phyloP scores from a whole-genome alignment of 352 stramenopile genomes.

The Pythium chondricola region DNA sequence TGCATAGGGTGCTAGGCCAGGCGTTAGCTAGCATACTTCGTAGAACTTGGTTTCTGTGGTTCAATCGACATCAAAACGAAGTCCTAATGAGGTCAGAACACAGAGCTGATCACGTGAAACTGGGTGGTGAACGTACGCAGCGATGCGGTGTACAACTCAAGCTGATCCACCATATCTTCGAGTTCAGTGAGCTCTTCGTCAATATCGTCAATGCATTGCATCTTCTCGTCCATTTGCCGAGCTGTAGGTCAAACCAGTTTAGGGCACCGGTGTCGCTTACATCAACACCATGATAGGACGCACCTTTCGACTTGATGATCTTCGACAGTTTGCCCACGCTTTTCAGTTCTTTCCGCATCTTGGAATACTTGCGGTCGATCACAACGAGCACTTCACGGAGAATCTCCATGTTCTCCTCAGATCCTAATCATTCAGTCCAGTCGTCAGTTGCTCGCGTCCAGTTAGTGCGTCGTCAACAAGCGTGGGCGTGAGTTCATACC shows the following conservation, averaged over 20 bases:
- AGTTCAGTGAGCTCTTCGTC: slow-evolving; percentile 81
- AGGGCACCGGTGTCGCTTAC: neutral
- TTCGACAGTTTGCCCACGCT: slow-evolving; percentile 61
- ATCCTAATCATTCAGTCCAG: slow-evolving; percentile 29
- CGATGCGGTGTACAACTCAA: slow-evolving; percentile 70
- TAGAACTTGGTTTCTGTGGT: slow-evolving; percentile 67
- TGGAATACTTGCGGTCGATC: slow-evolving; percentile 55
- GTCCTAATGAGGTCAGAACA: neutral
- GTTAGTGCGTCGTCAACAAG: neutral
- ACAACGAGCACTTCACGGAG: slow-evolving; percentile 53
- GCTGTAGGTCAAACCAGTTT: slow-evolving; percentile 14
- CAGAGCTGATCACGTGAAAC: neutral
- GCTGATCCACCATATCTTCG: slow-evolving; percentile 85
- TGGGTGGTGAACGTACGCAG: slow-evolving; percentile 39
- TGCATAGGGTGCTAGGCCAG: neutral
- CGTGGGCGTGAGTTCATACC: slow-evolving; percentile 21
- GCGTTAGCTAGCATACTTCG: slow-evolving; percentile 31
- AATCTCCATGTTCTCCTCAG: slow-evolving; percentile 67
- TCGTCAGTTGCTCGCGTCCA: neutral
- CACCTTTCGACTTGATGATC: slow-evolving; percentile 66
- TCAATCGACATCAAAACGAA: slow-evolving; percentile 1
- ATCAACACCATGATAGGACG: neutral
- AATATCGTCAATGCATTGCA: slow-evolving; percentile 74
- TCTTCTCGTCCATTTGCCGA: slow-evolving; percentile 59
- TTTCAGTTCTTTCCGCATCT: slow-evolving; percentile 52